A percentile compares a stretch with the other conserved stretches of the same genome.
Conservation (phyloP, 441 rosid species). For the Pelargonium fulgidum region DNA sequence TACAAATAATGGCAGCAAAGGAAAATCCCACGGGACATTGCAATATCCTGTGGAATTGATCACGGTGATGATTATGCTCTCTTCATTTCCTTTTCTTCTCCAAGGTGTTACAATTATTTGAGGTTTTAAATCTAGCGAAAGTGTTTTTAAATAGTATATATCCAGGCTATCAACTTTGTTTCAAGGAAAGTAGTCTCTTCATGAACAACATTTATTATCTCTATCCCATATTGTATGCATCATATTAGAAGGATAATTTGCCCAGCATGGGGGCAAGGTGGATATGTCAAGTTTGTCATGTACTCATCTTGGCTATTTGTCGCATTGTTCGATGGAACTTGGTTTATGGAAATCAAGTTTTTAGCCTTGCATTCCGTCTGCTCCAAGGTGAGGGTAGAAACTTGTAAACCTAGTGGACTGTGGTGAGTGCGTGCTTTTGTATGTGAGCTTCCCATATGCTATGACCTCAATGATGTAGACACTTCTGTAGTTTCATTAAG, state of each 20-base stretch:
- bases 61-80: slow-evolving; percentile 40
- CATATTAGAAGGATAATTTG: background rate
- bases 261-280: background rate
- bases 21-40: slow-evolving; percentile 27
- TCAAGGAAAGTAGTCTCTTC: background rate
- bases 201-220: background rate
- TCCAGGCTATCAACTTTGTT: background rate
- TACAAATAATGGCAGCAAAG: slow-evolving; percentile 31
- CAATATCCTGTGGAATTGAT: slow-evolving; percentile 68
- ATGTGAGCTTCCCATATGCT: background rate
- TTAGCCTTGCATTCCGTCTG: background rate
- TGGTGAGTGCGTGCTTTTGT: background rate
- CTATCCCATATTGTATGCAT: background rate
- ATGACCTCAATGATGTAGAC: background rate
- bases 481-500: background rate
- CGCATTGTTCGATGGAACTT: too few relatives aligned
- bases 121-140: background rate
- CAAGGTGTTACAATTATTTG: background rate
- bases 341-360: background rate
- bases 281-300: background rate
- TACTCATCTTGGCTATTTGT: too few relatives aligned
- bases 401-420: slow-evolving; percentile 4
- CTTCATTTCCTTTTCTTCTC: background rate
- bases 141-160: background rate
- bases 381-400: slow-evolving; percentile 10